phyloP scores from a whole-genome alignment of 1,139 yeast species.

The Yamadazyma epiphylla region DNA sequence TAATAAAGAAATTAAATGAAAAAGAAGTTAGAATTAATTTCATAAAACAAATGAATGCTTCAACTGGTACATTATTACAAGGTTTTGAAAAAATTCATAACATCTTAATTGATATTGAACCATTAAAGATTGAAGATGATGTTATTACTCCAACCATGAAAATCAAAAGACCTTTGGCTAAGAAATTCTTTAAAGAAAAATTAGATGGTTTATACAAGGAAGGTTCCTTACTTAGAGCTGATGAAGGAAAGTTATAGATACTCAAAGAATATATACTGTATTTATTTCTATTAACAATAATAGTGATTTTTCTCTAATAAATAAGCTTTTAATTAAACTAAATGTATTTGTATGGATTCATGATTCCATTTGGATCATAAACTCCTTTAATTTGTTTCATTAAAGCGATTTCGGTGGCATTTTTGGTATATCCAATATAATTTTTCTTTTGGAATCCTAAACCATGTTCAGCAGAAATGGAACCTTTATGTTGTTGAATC shows the following conservation, averaged over 20 bases:
- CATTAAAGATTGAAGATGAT: constrained; percentile 35
- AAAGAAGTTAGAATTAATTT: constrained; percentile 21
- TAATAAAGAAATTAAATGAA: constrained; percentile 23
- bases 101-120: constrained; percentile 31
- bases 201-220: constrained; percentile 22
- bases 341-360: constrained; percentile 90
- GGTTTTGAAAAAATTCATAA: constrained; percentile 40
- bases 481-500: constrained; percentile 71
- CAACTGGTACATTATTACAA: constrained; percentile 20
- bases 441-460: constrained; percentile 93
- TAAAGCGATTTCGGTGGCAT: constrained; percentile 59
- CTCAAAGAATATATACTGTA: not conserved
- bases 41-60: constrained; percentile 24
- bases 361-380: constrained; percentile 84
- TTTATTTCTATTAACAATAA: not conserved
- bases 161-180: constrained; percentile 36
- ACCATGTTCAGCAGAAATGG: constrained; percentile 96
- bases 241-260: constrained; percentile 13
- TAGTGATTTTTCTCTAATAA: constrained; percentile 1
- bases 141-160: constrained; percentile 42
- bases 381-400: constrained; percentile 75
- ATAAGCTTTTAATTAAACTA: constrained; percentile 13
- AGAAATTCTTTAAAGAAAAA: constrained; percentile 22
- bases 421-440: constrained; percentile 80
- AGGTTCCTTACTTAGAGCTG: constrained; percentile 20